Evolutionary conservation across 2,329 filamentous ascomycete genomes (phyloP).

Genomic region (Fonsecaea pugnacius): DNA sequence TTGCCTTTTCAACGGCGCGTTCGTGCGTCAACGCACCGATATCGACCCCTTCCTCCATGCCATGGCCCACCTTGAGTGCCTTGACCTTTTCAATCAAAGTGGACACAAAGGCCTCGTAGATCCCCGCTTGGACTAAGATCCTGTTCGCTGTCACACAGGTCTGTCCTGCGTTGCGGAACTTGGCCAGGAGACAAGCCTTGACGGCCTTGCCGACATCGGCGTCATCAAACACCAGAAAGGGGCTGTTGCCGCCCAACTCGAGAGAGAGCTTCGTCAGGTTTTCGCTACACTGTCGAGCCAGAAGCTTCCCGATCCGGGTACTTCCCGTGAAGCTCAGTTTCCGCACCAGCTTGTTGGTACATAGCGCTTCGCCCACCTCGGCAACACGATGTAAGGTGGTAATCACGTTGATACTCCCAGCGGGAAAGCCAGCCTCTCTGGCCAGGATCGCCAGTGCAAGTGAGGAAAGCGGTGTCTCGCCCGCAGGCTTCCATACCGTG

Average conservation of each 20-base stretch:
- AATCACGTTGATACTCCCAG: slow-evolving; percentile 63
- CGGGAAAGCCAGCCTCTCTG: slow-evolving; percentile 58
- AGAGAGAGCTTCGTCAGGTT: slow-evolving; percentile 67
- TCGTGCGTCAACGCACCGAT: slow-evolving; percentile 65
- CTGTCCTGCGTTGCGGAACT: slow-evolving; percentile 68
- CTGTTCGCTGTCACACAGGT: slow-evolving; percentile 90
- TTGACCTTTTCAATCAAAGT: slow-evolving; percentile 61
- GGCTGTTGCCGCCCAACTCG: slow-evolving; percentile 67
- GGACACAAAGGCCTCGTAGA: slow-evolving; percentile 79
- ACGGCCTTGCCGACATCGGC: slow-evolving; percentile 56
- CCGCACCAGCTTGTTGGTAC: slow-evolving; percentile 54
- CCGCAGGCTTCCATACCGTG: slow-evolving; percentile 70
- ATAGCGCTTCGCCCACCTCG: slow-evolving; percentile 48
- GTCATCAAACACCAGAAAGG: slow-evolving; percentile 66
- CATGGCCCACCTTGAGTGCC: background rate
- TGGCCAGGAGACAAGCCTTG: slow-evolving; percentile 9
- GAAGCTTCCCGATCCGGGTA: slow-evolving; percentile 64
- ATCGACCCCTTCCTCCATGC: slow-evolving; percentile 70
- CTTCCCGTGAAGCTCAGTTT: slow-evolving; percentile 63
- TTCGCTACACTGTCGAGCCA: slow-evolving; percentile 62
- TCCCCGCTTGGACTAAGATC: slow-evolving; percentile 80
- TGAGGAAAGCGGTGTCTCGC: slow-evolving; percentile 66
- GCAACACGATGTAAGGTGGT: slow-evolving; percentile 53
- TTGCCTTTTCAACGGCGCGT: background rate
- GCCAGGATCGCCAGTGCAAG: slow-evolving; percentile 68